Conservation (phyloP, 73 alveolate species). For the Breviolum minutum region DNA sequence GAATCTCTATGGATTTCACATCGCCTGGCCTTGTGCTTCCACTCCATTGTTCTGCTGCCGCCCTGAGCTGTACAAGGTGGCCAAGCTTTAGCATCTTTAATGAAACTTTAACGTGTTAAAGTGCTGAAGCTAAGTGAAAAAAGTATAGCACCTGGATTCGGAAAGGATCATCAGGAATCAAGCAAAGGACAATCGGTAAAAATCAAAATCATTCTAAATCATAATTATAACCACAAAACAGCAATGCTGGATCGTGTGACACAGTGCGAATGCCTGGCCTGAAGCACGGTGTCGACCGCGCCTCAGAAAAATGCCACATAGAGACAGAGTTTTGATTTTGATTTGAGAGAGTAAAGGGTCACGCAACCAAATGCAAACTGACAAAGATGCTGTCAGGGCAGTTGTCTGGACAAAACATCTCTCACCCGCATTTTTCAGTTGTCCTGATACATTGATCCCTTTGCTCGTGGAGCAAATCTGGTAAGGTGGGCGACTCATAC, state of each 20-base stretch:
- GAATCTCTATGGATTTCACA: too few relatives aligned
- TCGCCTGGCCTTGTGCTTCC: constrained; percentile 14
- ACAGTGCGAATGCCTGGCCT: not conserved
- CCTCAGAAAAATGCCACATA: not conserved
- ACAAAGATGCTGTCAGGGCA: too few relatives aligned
- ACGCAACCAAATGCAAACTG: too few relatives aligned
- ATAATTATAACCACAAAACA: not conserved
- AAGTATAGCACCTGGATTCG: not conserved
- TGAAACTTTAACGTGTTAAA: not conserved
- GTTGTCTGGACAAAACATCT: too few relatives aligned
- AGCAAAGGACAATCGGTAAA: not conserved
- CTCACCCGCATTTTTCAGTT: too few relatives aligned
- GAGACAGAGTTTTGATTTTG: too few relatives aligned
- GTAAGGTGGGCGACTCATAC: too few relatives aligned
- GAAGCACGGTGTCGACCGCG: constrained; percentile 28
- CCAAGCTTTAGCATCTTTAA: not conserved
- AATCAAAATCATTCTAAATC: not conserved
- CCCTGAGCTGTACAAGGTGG: not conserved
- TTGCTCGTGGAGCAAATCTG: too few relatives aligned
- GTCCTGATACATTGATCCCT: too few relatives aligned
- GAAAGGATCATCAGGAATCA: not conserved
- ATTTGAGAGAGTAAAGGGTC: too few relatives aligned
- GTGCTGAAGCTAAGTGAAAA: not conserved
- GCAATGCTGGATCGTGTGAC: too few relatives aligned
- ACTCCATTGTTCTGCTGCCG: constrained; percentile 15